Conservation (phyloP, 306 rosid species). For the Pterocarpus santalinus region DNA sequence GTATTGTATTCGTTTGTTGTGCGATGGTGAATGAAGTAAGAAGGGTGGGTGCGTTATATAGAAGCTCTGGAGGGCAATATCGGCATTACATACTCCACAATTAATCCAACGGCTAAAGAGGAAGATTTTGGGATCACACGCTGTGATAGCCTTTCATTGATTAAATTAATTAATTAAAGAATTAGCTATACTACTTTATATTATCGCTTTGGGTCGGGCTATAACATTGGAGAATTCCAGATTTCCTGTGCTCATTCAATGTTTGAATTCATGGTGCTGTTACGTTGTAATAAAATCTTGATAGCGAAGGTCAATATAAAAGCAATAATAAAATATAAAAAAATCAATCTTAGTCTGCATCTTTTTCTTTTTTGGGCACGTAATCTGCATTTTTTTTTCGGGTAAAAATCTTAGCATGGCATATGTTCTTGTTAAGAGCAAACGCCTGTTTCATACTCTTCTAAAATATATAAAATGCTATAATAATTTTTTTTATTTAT, state of each 20-base stretch:
- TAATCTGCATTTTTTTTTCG: no score
- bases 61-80: constrained; percentile 39
- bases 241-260: neutral
- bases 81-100: neutral
- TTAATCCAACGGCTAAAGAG: constrained; percentile 34
- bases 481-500: no score
- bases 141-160: neutral
- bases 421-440: no score
- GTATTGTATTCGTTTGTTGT: constrained; percentile 7
- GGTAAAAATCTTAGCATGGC: no score
- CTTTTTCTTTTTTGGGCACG: neutral
- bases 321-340: neutral
- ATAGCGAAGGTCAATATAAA: constrained; percentile 1
- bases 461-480: no score
- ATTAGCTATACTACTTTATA: neutral
- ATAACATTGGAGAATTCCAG: neutral
- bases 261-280: neutral
- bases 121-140: neutral
- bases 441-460: no score
- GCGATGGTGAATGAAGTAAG: neutral
- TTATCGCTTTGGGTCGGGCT: neutral
- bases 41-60: constrained; percentile 52
- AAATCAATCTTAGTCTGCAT: neutral
- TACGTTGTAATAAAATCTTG: constrained; percentile 9
- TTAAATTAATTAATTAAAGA: neutral